A percentile compares a stretch with the other conserved stretches of the same genome.
These are phyloP conservation scores for Vaccinium myrtillus DNA, from an alignment of 148 eudicot species.

Conservation along the genomic window DNA sequence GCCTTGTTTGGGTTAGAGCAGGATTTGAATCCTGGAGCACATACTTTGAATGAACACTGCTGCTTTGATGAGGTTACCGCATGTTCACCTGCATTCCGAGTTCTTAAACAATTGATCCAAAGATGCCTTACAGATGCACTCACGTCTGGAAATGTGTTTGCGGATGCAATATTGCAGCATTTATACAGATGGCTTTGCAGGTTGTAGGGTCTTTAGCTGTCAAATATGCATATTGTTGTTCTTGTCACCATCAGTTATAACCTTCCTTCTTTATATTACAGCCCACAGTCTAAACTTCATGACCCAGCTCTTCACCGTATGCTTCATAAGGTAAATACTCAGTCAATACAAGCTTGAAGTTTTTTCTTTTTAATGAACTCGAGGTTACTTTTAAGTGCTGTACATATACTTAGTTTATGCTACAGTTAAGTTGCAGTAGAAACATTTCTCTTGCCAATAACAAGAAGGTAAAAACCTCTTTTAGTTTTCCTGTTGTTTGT, in stretches of 20 bases:
- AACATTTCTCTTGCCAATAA: background rate
- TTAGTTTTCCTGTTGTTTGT: background rate
- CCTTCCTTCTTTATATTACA: constrained; percentile 38
- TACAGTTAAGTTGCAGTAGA: background rate
- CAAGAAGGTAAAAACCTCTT: background rate
- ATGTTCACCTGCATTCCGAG: constrained; percentile 87
- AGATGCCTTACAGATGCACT: constrained; percentile 94
- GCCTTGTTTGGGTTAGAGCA: constrained; percentile 72
- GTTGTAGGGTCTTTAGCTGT: constrained; percentile 33
- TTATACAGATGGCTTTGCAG: constrained; percentile 99
- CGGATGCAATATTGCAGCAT: constrained; percentile 93
- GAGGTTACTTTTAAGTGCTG: background rate
- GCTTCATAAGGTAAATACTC: constrained; percentile 78
- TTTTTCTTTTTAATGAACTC: background rate
- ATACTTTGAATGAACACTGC: constrained; percentile 49
- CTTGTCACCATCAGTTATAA: background rate
- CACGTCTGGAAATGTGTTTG: constrained; percentile 81
- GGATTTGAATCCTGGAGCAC: constrained; percentile 52
- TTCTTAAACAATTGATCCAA: constrained; percentile 82
- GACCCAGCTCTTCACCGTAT: constrained; percentile 92
- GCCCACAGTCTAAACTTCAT: constrained; percentile 93
- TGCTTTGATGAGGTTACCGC: constrained; percentile 75
- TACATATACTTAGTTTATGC: background rate
- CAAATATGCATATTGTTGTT: constrained; percentile 16
- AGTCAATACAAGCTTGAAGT: background rate